Evolutionary conservation across 176 grass and related monocot species (phyloP).

Genomic region (Eleusine indica): DNA sequence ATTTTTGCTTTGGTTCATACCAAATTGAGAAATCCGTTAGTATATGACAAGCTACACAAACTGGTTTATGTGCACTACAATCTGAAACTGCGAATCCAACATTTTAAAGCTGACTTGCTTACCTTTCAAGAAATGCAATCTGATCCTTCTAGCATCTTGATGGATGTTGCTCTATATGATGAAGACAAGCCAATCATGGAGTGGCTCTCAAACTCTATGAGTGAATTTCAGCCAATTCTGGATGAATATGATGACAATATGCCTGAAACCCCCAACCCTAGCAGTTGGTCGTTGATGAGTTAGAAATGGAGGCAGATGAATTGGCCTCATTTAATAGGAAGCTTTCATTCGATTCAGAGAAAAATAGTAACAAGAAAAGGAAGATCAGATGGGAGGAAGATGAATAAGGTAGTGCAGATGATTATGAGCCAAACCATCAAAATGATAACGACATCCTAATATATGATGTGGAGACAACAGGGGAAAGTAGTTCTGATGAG

Average conservation of each 20-base stretch:
- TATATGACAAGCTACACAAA: too few relatives aligned
- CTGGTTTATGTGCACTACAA: too few relatives aligned
- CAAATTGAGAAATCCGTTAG: too few relatives aligned
- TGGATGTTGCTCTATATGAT: not conserved
- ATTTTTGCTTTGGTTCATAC: too few relatives aligned
- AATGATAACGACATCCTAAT: too few relatives aligned
- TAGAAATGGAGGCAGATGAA: not conserved
- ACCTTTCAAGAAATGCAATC: not conserved
- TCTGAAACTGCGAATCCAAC: too few relatives aligned
- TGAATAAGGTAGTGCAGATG: too few relatives aligned
- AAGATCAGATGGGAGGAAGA: not conserved
- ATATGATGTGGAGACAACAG: too few relatives aligned
- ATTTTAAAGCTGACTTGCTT: not conserved
- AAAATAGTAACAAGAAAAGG: not conserved
- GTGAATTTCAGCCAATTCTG: not conserved
- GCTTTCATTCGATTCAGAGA: not conserved
- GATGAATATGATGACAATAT: not conserved
- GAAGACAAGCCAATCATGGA: not conserved
- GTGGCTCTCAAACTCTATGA: not conserved
- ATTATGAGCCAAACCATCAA: too few relatives aligned
- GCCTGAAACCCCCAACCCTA: not conserved
- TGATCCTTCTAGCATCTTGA: not conserved
- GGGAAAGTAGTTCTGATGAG: too few relatives aligned
- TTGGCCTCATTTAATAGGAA: not conserved
- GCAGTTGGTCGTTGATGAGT: not conserved